phyloP scores from a whole-genome alignment of 306 rosid species.

The Fragaria ananassa region DNA sequence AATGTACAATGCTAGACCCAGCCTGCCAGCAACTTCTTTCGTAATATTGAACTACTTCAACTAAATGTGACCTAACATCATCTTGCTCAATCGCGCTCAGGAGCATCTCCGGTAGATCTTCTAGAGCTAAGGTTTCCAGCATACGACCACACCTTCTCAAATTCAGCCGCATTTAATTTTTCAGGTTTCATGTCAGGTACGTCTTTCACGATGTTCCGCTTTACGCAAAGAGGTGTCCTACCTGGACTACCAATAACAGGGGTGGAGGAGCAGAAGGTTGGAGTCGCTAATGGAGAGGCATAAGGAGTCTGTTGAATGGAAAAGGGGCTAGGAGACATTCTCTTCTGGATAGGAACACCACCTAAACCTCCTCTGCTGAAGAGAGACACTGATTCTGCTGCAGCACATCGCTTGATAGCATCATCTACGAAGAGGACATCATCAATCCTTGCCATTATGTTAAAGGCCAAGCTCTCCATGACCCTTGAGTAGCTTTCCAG shows the following conservation, averaged over 20 bases:
- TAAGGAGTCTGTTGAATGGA: conserved; percentile 78
- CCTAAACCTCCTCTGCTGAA: conserved; percentile 70
- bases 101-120: conserved; percentile 68
- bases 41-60: conserved; percentile 11
- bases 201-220: conserved; percentile 36
- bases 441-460: conserved; percentile 91
- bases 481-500: conserved; percentile 98
- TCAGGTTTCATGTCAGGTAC: conserved; percentile 37
- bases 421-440: conserved; percentile 84
- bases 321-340: conserved; percentile 89
- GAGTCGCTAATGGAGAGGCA: conserved; percentile 83
- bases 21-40: conserved; percentile 15
- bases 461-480: conserved; percentile 92
- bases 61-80: conserved; percentile 11
- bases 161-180: conserved; percentile 43
- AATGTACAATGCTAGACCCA: conserved; percentile 37
- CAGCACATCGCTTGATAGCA: conserved; percentile 63
- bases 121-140: conserved; percentile 70
- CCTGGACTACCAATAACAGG: conserved; percentile 69
- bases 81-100: conserved; percentile 57
- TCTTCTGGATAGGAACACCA: conserved; percentile 80
- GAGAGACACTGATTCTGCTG: conserved; percentile 59
- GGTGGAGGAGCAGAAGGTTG: conserved; percentile 73
- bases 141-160: conserved; percentile 74
- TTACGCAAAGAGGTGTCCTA: conserved; percentile 39